Base-by-base conservation (phyloP, 2,329 filamentous ascomycete species). In the Hymenoscyphus fraxineus region DNA sequence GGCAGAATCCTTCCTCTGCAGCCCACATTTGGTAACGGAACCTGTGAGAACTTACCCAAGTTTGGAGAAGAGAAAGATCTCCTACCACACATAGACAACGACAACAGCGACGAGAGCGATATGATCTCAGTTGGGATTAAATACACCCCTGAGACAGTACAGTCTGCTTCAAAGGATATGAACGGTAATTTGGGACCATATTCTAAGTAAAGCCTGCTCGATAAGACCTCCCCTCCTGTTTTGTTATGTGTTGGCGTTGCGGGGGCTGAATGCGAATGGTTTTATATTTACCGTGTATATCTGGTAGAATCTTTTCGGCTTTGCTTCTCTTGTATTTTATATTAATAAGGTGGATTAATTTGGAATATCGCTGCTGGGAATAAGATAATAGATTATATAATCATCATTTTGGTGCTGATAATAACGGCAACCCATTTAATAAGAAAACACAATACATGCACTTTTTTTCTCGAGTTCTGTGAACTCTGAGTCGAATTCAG, bases 71-170 rank as follows among this genome's bases (percentile, higher is more conserved):
- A 64, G 6, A 70, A 71, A 44, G 68, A 72, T 35, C 55, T 72
- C 9, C 72, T 71, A n/a, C 70, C 71, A 5, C 72, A 73, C 58
- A 71, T 70, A 41, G 68, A 73, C 64, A 65, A 67, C 40, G 69
- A 73, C 62, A 67, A 67, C 12, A 69, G 68, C 55, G 71, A 73
- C 3, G 56, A 61, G 35, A 58, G 66, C 12, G 67, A 65, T 19
- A 31, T 73, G 4, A 66, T 74, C 13, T 68, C 72, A 1, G 70
- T 74, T 70, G 73, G 73, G 0, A 73, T 73, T 35, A 57, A 69
- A 59, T 73, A 73, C 65, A 71, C 66, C 7, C 71, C 69, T 2
- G 73, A 71, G 9, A 70, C 70, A 1, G 58, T 57, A 27, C 60
- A 68, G 47, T 69, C 66, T 7, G 22, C 60, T 2, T 58, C 61